phyloP scores from a whole-genome alignment of 106 monocot species.

The Allium fistulosum region DNA sequence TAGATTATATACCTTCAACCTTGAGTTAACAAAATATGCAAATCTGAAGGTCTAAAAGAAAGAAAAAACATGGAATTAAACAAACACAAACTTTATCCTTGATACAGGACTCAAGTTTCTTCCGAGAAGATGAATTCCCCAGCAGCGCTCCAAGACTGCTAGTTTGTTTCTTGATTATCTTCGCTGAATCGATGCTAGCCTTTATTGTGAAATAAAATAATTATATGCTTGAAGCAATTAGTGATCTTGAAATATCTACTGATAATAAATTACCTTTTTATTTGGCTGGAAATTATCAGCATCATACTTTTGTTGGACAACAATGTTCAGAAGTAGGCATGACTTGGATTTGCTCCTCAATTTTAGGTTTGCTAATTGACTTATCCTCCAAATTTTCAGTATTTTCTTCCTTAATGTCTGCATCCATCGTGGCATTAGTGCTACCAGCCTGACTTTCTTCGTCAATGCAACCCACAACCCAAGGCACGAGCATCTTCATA shows the following conservation, averaged over 20 bases:
- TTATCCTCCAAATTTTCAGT: too few species aligned
- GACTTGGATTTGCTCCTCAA: too few species aligned
- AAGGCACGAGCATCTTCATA: too few species aligned
- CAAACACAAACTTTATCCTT: conserved; percentile 27
- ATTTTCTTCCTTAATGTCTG: background rate
- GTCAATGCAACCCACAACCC: too few species aligned
- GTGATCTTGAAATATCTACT: too few species aligned
- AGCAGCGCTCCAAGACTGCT: conserved; percentile 62
- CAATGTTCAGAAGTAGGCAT: too few species aligned
- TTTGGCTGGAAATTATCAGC: background rate
- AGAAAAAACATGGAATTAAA: background rate
- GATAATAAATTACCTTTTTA: conserved; percentile 12
- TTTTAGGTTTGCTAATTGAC: too few species aligned
- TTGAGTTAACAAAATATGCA: background rate
- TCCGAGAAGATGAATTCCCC: conserved; percentile 43
- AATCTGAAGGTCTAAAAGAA: background rate
- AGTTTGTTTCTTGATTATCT: conserved; percentile 49
- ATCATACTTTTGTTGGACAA: too few species aligned
- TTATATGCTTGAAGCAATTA: background rate
- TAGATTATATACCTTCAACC: background rate
- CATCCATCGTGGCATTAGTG: too few species aligned
- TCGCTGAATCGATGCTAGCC: conserved; percentile 35
- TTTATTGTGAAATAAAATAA: background rate
- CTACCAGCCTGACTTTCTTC: too few species aligned
- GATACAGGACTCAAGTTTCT: conserved; percentile 14